Percentiles rank a stretch among this genome's conserved stretches.
Conservation (phyloP, 1,284 basidiomycete species). For the Puccinia coronata region DNA sequence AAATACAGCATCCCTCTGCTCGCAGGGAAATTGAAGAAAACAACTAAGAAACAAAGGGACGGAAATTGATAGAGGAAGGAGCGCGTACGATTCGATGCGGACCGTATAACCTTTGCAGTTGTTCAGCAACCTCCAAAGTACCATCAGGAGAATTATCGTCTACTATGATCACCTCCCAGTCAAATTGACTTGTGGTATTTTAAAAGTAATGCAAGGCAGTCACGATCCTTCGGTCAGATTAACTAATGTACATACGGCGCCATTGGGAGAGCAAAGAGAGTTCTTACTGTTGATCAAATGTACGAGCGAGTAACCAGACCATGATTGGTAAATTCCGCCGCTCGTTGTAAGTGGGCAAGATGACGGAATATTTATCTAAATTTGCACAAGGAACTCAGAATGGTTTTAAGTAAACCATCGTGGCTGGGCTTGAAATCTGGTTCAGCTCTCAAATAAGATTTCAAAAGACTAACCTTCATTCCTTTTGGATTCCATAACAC, state of each 20-base stretch:
- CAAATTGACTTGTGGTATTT: slow-evolving; percentile 9
- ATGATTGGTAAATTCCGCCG: slow-evolving; percentile 86
- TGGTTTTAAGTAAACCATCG: no score
- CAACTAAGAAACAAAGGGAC: background rate
- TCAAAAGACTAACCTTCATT: no score
- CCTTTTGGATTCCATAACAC: no score
- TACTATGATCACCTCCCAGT: slow-evolving; percentile 77
- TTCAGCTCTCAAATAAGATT: no score
- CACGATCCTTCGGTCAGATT: background rate
- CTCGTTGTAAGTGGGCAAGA: slow-evolving; percentile 89
- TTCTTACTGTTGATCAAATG: slow-evolving; percentile 73
- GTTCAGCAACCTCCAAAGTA: slow-evolving; percentile 67
- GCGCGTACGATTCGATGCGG: slow-evolving; percentile 74
- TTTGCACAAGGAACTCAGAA: no score
- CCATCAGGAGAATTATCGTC: no score
- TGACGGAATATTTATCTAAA: slow-evolving; percentile 63
- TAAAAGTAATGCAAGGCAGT: no score
- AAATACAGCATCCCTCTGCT: background rate
- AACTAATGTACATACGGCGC: background rate
- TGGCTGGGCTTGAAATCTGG: no score
- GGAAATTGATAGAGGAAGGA: background rate
- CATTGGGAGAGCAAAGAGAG: background rate
- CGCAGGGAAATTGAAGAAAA: background rate
- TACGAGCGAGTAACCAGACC: slow-evolving; percentile 74
- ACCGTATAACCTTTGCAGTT: slow-evolving; percentile 75